Evolutionary conservation across 768 basidiomycete species (phyloP).

Genomic region (Crepidotus variabilis): DNA sequence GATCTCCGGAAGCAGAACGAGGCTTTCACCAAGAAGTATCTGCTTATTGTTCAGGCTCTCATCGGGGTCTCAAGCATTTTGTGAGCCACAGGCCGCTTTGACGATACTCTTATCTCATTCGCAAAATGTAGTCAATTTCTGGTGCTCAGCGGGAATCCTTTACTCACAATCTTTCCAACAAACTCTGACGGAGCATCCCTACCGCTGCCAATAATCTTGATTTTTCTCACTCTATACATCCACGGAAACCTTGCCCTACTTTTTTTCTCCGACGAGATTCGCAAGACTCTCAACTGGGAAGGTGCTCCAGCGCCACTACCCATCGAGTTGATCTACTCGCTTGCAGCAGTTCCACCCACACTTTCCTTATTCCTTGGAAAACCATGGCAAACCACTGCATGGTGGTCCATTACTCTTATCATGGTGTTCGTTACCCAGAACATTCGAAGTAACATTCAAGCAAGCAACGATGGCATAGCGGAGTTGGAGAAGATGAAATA

Average conservation of each 20-base stretch:
- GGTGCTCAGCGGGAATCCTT: constrained; percentile 39
- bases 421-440: constrained; percentile 44
- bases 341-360: constrained; percentile 44
- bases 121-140: constrained; percentile 39
- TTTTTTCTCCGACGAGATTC: constrained; percentile 35
- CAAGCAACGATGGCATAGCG: constrained; percentile 42
- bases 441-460: constrained; percentile 39
- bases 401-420: constrained; percentile 46
- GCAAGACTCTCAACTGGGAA: constrained; percentile 26
- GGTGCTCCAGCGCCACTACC: constrained; percentile 26
- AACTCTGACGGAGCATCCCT: constrained; percentile 7
- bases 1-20: constrained; percentile 41
- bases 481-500: constrained; percentile 55
- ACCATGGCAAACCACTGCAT: constrained; percentile 49
- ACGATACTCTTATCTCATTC: background rate
- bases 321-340: constrained; percentile 25
- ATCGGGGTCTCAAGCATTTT: constrained; percentile 42
- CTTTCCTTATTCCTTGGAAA: constrained; percentile 43
- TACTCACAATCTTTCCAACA: constrained; percentile 40
- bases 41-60: constrained; percentile 34
- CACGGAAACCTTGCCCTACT: constrained; percentile 47
- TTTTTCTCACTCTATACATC: constrained; percentile 44
- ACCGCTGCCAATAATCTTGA: constrained; percentile 44
- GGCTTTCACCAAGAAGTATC: constrained; percentile 36
- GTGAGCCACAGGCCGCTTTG: constrained; percentile 30